These are phyloP conservation scores for Colletotrichum siamense DNA, from an alignment of 2,329 filamentous ascomycete species.

Conservation along the genomic window DNA sequence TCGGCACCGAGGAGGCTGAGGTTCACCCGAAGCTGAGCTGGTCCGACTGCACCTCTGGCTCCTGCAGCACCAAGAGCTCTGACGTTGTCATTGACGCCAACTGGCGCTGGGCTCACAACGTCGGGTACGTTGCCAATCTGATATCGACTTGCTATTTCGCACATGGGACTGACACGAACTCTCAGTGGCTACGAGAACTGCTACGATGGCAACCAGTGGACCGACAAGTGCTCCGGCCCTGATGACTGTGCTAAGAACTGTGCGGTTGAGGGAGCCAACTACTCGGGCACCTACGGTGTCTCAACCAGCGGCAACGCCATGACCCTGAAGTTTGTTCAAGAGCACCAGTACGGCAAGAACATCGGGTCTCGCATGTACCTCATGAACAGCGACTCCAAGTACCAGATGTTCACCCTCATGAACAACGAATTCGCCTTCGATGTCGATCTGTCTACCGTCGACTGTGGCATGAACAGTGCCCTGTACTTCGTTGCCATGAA, in stretches of 20 bases:
- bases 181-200: constrained; percentile 11
- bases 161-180: background rate
- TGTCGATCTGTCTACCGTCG: constrained; percentile 66
- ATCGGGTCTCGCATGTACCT: constrained; percentile 57
- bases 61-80: constrained; percentile 44
- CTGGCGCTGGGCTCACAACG: constrained; percentile 53
- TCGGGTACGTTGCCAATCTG: constrained; percentile 27
- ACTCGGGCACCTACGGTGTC: constrained; percentile 48
- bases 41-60: constrained; percentile 28
- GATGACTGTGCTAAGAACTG: constrained; percentile 42
- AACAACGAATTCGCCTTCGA: constrained; percentile 69
- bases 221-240: constrained; percentile 35
- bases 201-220: constrained; percentile 43
- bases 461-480: constrained; percentile 67
- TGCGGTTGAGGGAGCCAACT: constrained; percentile 49
- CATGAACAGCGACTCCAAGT: constrained; percentile 57
- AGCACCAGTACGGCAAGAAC: constrained; percentile 40
- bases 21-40: constrained; percentile 30
- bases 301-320: constrained; percentile 47
- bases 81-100: constrained; percentile 53
- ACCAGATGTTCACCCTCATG: constrained; percentile 61
- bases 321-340: constrained; percentile 54
- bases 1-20: constrained; percentile 28
- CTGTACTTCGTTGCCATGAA: constrained; percentile 52
- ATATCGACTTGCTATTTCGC: constrained; percentile 39